These are phyloP conservation scores for Pseudogymnoascus sp. DNA, from an alignment of 2,329 filamentous ascomycete genomes.

Conservation along the genomic window DNA sequence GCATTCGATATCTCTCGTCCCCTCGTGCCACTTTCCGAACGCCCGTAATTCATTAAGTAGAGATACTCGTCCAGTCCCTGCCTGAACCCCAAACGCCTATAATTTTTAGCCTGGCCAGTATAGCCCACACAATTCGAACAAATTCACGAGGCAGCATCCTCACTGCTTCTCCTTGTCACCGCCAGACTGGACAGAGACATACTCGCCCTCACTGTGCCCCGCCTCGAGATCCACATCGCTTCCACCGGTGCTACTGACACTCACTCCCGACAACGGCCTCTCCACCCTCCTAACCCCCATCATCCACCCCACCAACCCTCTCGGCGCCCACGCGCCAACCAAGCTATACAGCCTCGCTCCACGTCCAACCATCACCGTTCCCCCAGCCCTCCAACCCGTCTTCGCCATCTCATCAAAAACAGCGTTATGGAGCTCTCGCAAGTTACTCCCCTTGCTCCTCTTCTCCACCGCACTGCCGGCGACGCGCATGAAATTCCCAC, in stretches of 20 bases:
- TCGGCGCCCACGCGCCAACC: constrained; percentile 72
- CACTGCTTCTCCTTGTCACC: not conserved
- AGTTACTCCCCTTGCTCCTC: constrained; percentile 43
- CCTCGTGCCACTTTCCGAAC: not conserved
- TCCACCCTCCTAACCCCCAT: constrained; percentile 66
- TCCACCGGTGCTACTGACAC: not conserved
- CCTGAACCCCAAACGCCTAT: not conserved
- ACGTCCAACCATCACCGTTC: constrained; percentile 70
- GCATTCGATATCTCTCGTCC: not conserved
- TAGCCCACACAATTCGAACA: not conserved
- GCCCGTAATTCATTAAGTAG: constrained; percentile 2
- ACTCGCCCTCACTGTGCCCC: not conserved
- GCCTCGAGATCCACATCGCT: constrained; percentile 9
- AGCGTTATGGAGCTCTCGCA: constrained; percentile 73
- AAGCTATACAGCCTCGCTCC: constrained; percentile 79
- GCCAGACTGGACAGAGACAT: not conserved
- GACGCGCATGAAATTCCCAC: constrained; percentile 51
- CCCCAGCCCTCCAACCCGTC: constrained; percentile 41
- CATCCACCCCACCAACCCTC: constrained; percentile 81
- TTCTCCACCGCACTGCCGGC: constrained; percentile 38
- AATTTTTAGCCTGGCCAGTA: not conserved
- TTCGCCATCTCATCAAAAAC: constrained; percentile 83
- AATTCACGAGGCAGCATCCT: not conserved
- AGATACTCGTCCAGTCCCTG: not conserved
- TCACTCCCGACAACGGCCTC: not conserved